Percentiles rank a stretch among this genome's conserved stretches.
phyloP scores from a whole-genome alignment of 163 green algal species.

The Scenedesmus sp. region DNA sequence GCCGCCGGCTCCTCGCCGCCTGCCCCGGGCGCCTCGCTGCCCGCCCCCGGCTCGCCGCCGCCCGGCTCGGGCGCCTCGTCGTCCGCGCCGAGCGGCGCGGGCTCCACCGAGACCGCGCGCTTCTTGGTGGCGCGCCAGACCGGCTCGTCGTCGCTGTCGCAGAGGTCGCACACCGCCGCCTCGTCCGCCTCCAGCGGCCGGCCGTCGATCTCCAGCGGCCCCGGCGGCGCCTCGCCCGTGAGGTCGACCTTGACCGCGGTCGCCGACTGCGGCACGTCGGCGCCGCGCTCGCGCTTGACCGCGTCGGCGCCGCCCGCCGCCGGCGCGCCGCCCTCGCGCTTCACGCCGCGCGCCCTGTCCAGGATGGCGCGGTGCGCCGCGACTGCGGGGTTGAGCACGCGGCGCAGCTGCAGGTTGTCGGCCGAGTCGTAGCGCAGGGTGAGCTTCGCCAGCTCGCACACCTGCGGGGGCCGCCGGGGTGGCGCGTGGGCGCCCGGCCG shows the following conservation, averaged over 20 bases:
- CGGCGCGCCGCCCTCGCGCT: conserved; percentile 10
- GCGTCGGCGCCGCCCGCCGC: too few relatives aligned
- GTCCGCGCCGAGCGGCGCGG: too few relatives aligned
- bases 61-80: too few relatives aligned
- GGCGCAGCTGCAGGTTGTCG: conserved; percentile 16
- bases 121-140: background rate
- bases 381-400: conserved; percentile 6
- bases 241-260: conserved; percentile 22
- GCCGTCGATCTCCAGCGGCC: conserved; percentile 12
- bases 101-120: too few relatives aligned
- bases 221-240: background rate
- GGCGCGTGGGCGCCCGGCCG: too few relatives aligned
- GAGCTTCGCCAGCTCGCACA: background rate
- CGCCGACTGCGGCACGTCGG: background rate
- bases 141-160: conserved; percentile 29
- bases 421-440: conserved; percentile 32
- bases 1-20: too few relatives aligned
- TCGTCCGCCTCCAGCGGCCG: conserved; percentile 5
- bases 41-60: too few relatives aligned
- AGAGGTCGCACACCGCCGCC: conserved; percentile 32
- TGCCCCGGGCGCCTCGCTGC: too few relatives aligned
- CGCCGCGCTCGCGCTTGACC: conserved; percentile 15
- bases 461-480: too few relatives aligned
- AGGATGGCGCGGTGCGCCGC: conserved; percentile 30
- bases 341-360: background rate